Conservation (phyloP, 148 eudicot genomes). For the Persicaria maculosa region DNA sequence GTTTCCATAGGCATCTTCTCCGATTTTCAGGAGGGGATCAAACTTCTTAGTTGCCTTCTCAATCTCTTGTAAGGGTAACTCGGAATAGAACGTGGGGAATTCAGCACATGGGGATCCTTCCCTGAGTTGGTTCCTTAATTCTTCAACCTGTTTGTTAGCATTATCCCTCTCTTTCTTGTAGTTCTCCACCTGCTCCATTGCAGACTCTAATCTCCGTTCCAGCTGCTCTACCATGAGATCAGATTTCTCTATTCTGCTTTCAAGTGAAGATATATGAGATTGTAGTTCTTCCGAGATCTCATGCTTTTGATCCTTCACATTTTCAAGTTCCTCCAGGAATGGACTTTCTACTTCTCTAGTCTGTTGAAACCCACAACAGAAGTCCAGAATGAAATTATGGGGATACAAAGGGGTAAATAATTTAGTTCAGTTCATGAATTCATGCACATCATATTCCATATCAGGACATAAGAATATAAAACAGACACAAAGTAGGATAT, state of each 20-base stretch:
- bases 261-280: constrained; percentile 39
- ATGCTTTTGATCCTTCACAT: constrained; percentile 29
- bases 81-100: constrained; percentile 36
- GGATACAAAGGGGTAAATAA: not conserved
- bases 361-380: not conserved
- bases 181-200: constrained; percentile 49
- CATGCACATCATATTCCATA: constrained; percentile 2
- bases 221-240: constrained; percentile 37
- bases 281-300: constrained; percentile 38
- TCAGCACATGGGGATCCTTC: constrained; percentile 26
- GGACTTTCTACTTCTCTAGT: constrained; percentile 4
- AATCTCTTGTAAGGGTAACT: constrained; percentile 57
- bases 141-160: constrained; percentile 50
- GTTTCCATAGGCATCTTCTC: constrained; percentile 78
- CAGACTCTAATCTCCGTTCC: constrained; percentile 54
- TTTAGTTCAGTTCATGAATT: not conserved
- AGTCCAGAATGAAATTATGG: not conserved
- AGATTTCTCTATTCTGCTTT: constrained; percentile 38
- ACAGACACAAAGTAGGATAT: not conserved
- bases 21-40: constrained; percentile 55
- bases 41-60: constrained; percentile 57
- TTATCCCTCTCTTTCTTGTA: constrained; percentile 65
- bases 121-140: constrained; percentile 32
- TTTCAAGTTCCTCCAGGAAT: constrained; percentile 35
- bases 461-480: not conserved